Evolutionary conservation across 2,329 filamentous ascomycete genomes (phyloP), one percentile per base, ranked within the genome.

Genomic region (Aspergillus caelatus): DNA sequence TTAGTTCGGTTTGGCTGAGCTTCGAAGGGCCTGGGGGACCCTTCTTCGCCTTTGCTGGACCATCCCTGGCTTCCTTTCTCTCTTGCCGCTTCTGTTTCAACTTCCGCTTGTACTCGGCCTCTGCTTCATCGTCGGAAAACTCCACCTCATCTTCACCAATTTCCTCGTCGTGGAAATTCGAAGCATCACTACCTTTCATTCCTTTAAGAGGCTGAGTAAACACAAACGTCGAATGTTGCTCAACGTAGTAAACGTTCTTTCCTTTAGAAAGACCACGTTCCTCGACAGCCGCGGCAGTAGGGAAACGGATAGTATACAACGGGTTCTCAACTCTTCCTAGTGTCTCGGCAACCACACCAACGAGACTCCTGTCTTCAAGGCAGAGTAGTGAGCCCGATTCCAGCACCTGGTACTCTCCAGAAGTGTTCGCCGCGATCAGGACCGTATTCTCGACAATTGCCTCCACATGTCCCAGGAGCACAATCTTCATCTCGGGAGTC

Each of bases 61-160:
- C 79, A 23, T 77, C 79, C 65, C 77, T 83, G 58, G 78, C 80
- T 65, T 81, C 82, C 72, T 82, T 82, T 72, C 83, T 86, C 60
- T 81, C 82, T 64, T 83, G 81, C 71, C 85, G 87, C 78, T 90
- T 90, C 66, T 88, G 85, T 78, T 93, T 93, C 58, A 88, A 71
- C 64, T 85, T 84, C 62, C 86, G 82, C 80, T 91, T 96, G 75
- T 93, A 88, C 70, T 93, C 92, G 9, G 91, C 90, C 78, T 99
- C 95, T 70, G 92, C 91, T 79, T 99, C 95, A 72, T 99, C 95
- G 70, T 99, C 95, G 0, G 94, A 97, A 76, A 98, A 98, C 74
- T 98, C 95, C 70, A 93, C 86, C 75, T 98, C 94, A 43, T 96
- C 92, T 36, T 91, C 90, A 19, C 81, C 88, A 9, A 93, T 86